Evolutionary conservation across 345 rosid species (phyloP).

Genomic region (Cardamine resedifolia): DNA sequence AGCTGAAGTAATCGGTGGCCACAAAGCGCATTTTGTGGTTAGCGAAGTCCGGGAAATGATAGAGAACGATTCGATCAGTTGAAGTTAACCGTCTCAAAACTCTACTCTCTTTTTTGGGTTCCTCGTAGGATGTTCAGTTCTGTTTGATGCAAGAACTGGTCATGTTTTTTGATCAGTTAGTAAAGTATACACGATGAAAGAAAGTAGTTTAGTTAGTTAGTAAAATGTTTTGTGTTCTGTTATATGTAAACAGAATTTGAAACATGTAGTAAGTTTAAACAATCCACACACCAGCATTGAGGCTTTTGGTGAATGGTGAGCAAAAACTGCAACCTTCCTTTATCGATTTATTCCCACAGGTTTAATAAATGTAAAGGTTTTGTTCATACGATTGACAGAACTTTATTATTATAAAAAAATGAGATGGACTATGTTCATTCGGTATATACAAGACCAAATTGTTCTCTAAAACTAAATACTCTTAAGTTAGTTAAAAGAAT

Average conservation of each 20-base stretch:
- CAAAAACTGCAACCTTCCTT: neutral
- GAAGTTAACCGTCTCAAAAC: neutral
- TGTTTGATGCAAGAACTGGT: slow-evolving; percentile 3
- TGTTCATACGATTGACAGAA: no score
- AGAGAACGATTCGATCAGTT: slow-evolving; percentile 44
- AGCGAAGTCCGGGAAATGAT: slow-evolving; percentile 77
- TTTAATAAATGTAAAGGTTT: neutral
- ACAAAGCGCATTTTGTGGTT: slow-evolving; percentile 72
- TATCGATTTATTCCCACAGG: neutral
- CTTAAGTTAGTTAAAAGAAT: slow-evolving; percentile 38
- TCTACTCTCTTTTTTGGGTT: neutral
- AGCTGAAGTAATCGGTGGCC: slow-evolving; percentile 82
- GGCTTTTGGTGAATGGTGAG: neutral
- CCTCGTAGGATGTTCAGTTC: neutral
- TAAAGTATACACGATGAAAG: neutral
- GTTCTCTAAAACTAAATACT: slow-evolving; percentile 4
- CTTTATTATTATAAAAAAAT: slow-evolving; percentile 7
- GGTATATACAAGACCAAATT: slow-evolving; percentile 25
- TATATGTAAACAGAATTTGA: neutral
- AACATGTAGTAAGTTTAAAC: neutral
- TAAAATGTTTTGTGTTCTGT: neutral
- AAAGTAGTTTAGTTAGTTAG: neutral
- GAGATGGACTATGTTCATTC: slow-evolving; percentile 21
- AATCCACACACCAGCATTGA: neutral
- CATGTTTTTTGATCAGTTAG: neutral